Evolutionary conservation across 768 basidiomycete species (phyloP), one percentile per base, ranked within the genome.

Genomic region (Leccinum incarnatum): DNA sequence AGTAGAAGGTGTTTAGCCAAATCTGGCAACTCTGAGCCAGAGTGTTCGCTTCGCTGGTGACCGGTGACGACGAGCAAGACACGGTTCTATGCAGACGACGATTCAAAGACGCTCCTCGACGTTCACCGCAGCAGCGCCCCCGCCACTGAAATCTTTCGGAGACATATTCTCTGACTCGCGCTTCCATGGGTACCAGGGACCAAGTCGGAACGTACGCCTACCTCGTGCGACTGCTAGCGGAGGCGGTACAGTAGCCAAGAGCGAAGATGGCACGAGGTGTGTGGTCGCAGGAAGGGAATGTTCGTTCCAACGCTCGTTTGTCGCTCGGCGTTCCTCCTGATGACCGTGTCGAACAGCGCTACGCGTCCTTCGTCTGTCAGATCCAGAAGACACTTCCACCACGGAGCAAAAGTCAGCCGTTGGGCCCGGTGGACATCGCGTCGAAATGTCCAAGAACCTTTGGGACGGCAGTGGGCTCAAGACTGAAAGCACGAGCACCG

Each of bases 231-330:
- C 84, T 23, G 72, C 83, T 2, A 76, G 70, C 58, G 88, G 89
- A 51, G 86, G 87, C 34, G 88, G 88, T 0, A 75, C 83, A 1
- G 83, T 93, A 47, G 80, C 88, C 23, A 84, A 81, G 65, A 86
- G 80, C 61, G 84, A 86, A 60, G 89, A 91, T 64, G 86, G 85
- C 1, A 67, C 65, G 37, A 74, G 84, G 65, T 89, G 87, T 72
- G 88, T 84, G 2, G 86, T 91, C 11, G 83, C 89, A 1, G 89
- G 90, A n/a, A 84, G 83, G 72, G 90, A 91, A 77, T 89, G 90
- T 90, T 23, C 23, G 23, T 23, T 2, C 23, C 23, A 23, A 23
- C 23, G 23, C 23, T 23, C 2, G 23, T 23, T 23, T 23, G 23
- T 23, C n/a, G 9, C 32, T 45, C 12, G 19, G 19, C 25, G 10